Evolutionary conservation across 2,329 filamentous ascomycete species (phyloP).

Genomic region (Fusarium staphyleae): DNA sequence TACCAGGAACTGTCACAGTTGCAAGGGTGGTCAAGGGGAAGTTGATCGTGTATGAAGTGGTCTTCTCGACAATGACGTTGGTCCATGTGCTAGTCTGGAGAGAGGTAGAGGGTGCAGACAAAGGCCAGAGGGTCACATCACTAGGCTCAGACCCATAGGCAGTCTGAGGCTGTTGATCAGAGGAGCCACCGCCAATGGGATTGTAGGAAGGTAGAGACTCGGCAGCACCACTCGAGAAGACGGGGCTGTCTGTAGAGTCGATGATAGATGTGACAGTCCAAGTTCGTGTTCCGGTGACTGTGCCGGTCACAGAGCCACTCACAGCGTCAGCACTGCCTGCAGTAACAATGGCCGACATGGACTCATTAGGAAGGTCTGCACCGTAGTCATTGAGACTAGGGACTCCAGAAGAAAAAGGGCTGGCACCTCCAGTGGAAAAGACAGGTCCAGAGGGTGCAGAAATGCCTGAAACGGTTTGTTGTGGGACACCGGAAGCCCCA

Average conservation of each 20-base stretch:
- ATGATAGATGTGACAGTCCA: slow-evolving; percentile 39
- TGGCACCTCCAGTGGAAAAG: slow-evolving; percentile 15
- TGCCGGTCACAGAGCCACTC: slow-evolving; percentile 25
- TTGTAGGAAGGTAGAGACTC: slow-evolving; percentile 29
- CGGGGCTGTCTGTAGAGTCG: slow-evolving; percentile 29
- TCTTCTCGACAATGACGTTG: slow-evolving; percentile 49
- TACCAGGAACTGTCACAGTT: slow-evolving; percentile 43
- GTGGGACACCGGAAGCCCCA: slow-evolving; percentile 25
- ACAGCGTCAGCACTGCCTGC: slow-evolving; percentile 26
- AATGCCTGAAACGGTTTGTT: slow-evolving; percentile 30
- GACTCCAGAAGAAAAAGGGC: slow-evolving; percentile 13
- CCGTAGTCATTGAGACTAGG: slow-evolving; percentile 43
- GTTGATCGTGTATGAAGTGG: slow-evolving; percentile 51
- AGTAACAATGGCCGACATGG: slow-evolving; percentile 32
- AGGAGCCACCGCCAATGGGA: slow-evolving; percentile 18
- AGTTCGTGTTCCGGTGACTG: slow-evolving; percentile 35
- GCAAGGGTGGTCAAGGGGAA: slow-evolving; percentile 50
- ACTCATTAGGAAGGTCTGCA: slow-evolving; percentile 10
- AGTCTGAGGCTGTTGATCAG: slow-evolving; percentile 23
- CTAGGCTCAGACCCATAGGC: slow-evolving; percentile 38
- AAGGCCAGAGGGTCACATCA: slow-evolving; percentile 37
- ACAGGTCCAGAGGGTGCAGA: slow-evolving; percentile 22
- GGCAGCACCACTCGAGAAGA: slow-evolving; percentile 29
- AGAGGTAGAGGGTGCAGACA: slow-evolving; percentile 31
- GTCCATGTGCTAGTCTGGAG: slow-evolving; percentile 50